Evolutionary conservation across 345 rosid species (phyloP).

Genomic region (Eucalyptus erythrocorys): DNA sequence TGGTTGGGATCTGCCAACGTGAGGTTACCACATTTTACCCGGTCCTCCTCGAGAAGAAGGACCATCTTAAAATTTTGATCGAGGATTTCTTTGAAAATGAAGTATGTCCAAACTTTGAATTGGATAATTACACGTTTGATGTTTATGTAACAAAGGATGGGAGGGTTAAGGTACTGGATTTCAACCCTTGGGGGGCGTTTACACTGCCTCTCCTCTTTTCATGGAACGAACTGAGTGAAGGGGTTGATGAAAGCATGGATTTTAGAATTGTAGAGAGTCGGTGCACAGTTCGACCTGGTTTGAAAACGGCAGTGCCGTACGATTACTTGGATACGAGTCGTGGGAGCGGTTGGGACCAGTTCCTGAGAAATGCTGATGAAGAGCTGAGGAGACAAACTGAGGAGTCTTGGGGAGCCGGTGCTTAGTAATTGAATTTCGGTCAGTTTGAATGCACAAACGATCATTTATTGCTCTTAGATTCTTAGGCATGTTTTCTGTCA

Average conservation of each 20-base stretch:
- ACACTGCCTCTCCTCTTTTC: slow-evolving; percentile 57
- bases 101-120: slow-evolving; percentile 41
- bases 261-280: slow-evolving; percentile 61
- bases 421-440: background rate
- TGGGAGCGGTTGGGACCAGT: slow-evolving; percentile 80
- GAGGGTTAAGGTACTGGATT: slow-evolving; percentile 57
- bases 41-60: slow-evolving; percentile 26
- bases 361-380: slow-evolving; percentile 50
- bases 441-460: background rate
- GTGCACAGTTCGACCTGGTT: slow-evolving; percentile 42
- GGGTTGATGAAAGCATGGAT: slow-evolving; percentile 13
- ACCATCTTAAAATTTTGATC: slow-evolving; percentile 13
- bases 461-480: background rate
- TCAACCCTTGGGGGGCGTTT: slow-evolving; percentile 74
- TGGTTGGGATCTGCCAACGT: slow-evolving; percentile 57
- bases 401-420: background rate
- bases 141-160: slow-evolving; percentile 43
- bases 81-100: slow-evolving; percentile 27
- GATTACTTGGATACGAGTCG: slow-evolving; percentile 54
- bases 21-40: slow-evolving; percentile 70
- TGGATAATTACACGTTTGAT: slow-evolving; percentile 54
- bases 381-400: slow-evolving; percentile 15
- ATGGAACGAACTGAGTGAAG: slow-evolving; percentile 64
- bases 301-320: slow-evolving; percentile 62
- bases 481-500: background rate